Evolutionary conservation across 116 monocot genomes (phyloP), one percentile per base, ranked within the genome.

Genomic region (Dioscorea cayenensis): DNA sequence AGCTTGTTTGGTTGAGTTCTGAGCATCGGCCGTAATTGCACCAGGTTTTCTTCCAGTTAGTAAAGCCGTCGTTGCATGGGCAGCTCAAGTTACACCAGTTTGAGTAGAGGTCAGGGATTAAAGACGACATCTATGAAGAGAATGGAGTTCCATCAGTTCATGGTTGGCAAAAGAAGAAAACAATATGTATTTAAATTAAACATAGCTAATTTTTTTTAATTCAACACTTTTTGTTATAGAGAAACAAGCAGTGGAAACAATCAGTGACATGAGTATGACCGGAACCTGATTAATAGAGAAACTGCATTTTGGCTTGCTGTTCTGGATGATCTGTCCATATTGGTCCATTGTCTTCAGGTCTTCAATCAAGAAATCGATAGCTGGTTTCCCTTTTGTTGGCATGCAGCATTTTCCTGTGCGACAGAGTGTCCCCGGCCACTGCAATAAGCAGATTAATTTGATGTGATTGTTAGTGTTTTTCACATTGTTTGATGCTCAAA

Each of bases 11-110:
- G 23, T 8, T 12, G 64, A 64, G 64, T 12, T 7, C 2, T 10
- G 64, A 28, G 64, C 64, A 64, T 3, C 0, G 0, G 1, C 64
- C 64, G 25, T 64, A 64, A 1, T 3, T 7, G 64, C 64, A 64
- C 64, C 64, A 64, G 64, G 23, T 16, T 0, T 25, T 9, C 5
- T 23, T 18, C 64, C 64, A 64, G 7, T 3, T 27, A 6, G 5
- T 0, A 2, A 22, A 11, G 64, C 64, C 25, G 2, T 28, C 2
- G 20, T 28, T 64, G 64, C 64, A 28, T 10, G 64, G 64, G 64
- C 64, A 64, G 20, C 25, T 64, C 64, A 64, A 7, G 64, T 64
- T 16, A 10, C 21, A 9, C 64, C 64, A 64, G 64, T 64, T 28
- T 28, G 7, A 21, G 64, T 28, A 11, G 10, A 64, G 20, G 12